These are phyloP conservation scores for Magnaporthales sp. DNA, from an alignment of 2,329 filamentous ascomycete species.

Conservation along the genomic window DNA sequence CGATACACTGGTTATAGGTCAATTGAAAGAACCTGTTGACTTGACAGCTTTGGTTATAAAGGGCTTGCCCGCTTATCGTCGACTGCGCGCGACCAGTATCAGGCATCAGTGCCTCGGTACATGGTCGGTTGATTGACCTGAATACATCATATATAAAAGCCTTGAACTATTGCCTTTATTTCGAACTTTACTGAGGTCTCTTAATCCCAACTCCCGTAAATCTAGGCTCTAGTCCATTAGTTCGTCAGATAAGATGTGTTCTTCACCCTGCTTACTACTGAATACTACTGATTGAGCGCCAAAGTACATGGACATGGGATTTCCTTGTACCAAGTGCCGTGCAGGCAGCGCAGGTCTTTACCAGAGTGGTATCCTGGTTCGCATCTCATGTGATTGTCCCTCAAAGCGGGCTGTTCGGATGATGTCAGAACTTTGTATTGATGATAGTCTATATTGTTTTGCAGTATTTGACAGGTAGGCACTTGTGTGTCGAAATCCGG, in stretches of 20 bases:
- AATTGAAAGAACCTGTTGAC: background rate
- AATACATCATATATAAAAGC: no score
- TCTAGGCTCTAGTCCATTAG: background rate
- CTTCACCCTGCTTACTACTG: background rate
- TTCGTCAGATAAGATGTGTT: background rate
- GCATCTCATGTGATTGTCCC: background rate
- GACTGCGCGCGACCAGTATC: no score
- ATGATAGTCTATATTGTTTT: background rate
- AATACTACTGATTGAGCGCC: background rate
- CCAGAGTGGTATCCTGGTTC: background rate
- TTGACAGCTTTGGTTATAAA: no score
- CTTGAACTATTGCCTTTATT: no score
- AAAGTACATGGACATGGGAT: background rate
- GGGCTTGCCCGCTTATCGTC: no score
- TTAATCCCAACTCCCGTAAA: no score
- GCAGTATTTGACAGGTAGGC: background rate
- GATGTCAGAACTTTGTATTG: background rate
- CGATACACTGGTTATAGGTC: background rate
- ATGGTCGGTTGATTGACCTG: background rate
- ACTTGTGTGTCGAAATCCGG: background rate
- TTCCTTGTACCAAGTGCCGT: background rate
- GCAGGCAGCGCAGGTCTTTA: background rate
- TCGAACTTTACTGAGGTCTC: no score
- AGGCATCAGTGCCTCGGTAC: background rate
- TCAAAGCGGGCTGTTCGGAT: background rate